Conservation (phyloP, 2,329 filamentous ascomycete genomes). For the Ascochyta viciae-villosae region DNA sequence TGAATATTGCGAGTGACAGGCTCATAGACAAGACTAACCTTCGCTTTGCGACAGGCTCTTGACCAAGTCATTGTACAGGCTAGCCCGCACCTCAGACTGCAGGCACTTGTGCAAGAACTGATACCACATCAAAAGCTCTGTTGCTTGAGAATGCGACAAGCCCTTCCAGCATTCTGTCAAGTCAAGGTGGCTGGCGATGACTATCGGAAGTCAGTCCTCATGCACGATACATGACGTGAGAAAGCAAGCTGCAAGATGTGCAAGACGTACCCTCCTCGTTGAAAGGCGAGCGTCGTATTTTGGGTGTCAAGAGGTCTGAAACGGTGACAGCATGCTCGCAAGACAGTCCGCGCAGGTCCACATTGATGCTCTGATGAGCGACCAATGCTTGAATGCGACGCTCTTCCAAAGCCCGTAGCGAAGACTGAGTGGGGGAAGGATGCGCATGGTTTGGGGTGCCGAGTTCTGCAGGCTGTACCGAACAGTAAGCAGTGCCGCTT, state of each 20-base stretch:
- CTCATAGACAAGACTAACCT: neutral
- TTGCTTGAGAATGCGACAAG: slow-evolving; percentile 34
- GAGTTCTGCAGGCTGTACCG: slow-evolving; percentile 7
- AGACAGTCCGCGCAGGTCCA: slow-evolving; percentile 27
- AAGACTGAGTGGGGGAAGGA: slow-evolving; percentile 12
- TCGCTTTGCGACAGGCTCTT: neutral
- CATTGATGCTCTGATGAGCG: slow-evolving; percentile 17
- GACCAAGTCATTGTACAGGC: slow-evolving; percentile 2
- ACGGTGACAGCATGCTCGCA: slow-evolving; percentile 14
- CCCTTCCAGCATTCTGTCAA: slow-evolving; percentile 47
- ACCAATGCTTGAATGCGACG: slow-evolving; percentile 17
- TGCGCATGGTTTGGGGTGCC: slow-evolving; percentile 23
- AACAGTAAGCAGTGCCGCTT: neutral
- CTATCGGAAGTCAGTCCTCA: slow-evolving; percentile 1
- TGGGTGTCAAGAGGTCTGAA: slow-evolving; percentile 30
- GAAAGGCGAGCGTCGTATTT: slow-evolving; percentile 30
- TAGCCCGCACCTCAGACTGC: neutral
- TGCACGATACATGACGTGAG: neutral
- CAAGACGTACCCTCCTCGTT: slow-evolving; percentile 16
- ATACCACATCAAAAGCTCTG: slow-evolving; percentile 45
- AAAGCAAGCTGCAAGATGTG: neutral
- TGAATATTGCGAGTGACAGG: neutral
- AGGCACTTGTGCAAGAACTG: slow-evolving; percentile 22
- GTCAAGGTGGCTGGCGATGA: slow-evolving; percentile 41
- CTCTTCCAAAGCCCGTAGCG: neutral